A percentile compares a stretch with the other conserved stretches of the same genome.
phyloP scores from a whole-genome alignment of 2,329 filamentous ascomycete species.

The Diaporthe citri region DNA sequence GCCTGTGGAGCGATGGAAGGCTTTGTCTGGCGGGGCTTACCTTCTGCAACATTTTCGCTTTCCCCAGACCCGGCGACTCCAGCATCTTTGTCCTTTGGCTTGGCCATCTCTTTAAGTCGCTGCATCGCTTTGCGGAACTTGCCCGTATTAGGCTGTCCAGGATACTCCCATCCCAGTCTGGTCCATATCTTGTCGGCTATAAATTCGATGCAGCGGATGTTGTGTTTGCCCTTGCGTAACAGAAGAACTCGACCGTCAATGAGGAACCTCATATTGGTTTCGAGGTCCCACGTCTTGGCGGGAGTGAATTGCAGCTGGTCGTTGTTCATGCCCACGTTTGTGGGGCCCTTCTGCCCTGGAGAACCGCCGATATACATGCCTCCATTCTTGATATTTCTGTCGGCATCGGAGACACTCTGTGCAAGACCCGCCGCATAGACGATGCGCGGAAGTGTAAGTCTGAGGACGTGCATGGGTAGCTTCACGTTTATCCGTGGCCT shows the following conservation, averaged over 20 bases:
- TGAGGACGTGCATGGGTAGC: conserved; percentile 66
- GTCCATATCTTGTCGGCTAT: conserved; percentile 68
- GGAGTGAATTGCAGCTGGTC: conserved; percentile 71
- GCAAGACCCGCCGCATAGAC: conserved; percentile 72
- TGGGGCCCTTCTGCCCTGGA: conserved; percentile 48
- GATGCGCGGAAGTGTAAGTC: conserved; percentile 70
- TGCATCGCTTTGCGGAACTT: conserved; percentile 57
- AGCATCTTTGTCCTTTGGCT: conserved; percentile 5
- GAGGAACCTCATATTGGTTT: conserved; percentile 70
- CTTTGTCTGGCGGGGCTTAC: conserved; percentile 44
- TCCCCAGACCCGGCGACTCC: conserved; percentile 44
- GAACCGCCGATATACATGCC: conserved; percentile 73
- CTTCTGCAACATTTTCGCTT: conserved; percentile 46
- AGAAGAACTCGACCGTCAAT: conserved; percentile 71
- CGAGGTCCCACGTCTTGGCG: conserved; percentile 69
- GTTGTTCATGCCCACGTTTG: conserved; percentile 53
- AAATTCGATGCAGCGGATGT: conserved; percentile 71
- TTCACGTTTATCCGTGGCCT: conserved; percentile 67
- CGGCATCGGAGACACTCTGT: conserved; percentile 67
- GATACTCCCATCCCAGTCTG: conserved; percentile 62
- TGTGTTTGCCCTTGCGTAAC: conserved; percentile 73
- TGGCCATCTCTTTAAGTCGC: conserved; percentile 50
- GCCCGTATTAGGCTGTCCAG: conserved; percentile 66
- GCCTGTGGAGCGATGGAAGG: not conserved
- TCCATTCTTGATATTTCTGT: conserved; percentile 66